Evolutionary conservation across 2,329 filamentous ascomycete genomes (phyloP), one percentile per base, ranked within the genome.

Genomic region (Albifimbria verrucaria): DNA sequence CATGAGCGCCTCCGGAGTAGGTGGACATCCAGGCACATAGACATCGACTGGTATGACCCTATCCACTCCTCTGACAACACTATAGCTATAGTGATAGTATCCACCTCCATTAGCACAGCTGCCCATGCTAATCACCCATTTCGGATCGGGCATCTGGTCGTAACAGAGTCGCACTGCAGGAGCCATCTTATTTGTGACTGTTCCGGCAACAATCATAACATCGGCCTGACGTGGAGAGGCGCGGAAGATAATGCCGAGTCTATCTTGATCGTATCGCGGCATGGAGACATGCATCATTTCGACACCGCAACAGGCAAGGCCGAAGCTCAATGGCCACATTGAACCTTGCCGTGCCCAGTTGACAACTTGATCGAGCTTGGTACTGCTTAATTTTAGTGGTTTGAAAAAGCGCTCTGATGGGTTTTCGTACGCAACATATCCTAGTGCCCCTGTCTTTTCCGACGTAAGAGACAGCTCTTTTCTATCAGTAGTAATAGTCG

Each of bases 21-120:
- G 80, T 59, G 75, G 75, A 69, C 85, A 88, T 0, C 85, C 85
- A 2, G 85, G 85, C 5, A 88, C 80, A 62, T 86, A 88, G 11
- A 88, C 78, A 66, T 88, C 85, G 15, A 88, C 85, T 0, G 86
- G 86, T 3, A 88, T 73, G 59, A 88, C 79, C 10, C 85, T 72
- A 66, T 88, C 86, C 55, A 84, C 85, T 0, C 85, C 85, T 36
- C 86, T 72, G 15, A 84, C 77, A 15, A 88, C 85, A 49, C 75
- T 80, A 69, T 89, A 89, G 64, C 82, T 86, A 70, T 89, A 89
- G 67, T 89, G 86, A 68, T 89, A 89, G 68, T 89, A 89, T 15
- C 86, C 86, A 52, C 86, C 86, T 21, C 86, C 85, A 64, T 89
- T 89, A 23, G 86, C 85, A 64, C 86, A 89, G 52, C 79, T 85